Percentiles rank a stretch among this genome's conserved stretches.
Evolutionary conservation across 345 rosid species (phyloP).

Genomic region (Salix viminalis): DNA sequence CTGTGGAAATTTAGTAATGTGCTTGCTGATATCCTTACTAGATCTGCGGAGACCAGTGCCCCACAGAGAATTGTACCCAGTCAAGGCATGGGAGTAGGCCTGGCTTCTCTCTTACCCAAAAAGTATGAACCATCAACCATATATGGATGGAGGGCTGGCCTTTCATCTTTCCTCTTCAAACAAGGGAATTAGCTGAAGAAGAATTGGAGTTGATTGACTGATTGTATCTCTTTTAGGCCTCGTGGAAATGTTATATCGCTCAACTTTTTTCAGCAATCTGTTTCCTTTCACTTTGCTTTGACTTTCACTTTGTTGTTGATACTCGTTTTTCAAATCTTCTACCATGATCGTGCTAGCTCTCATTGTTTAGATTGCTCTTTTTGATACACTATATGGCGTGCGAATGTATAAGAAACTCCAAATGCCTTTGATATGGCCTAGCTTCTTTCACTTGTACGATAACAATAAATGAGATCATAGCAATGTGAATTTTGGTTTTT

Average conservation of each 20-base stretch:
- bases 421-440: not conserved
- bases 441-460: not conserved
- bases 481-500: not conserved
- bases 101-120: slow-evolving; percentile 50
- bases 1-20: not conserved
- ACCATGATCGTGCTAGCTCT: not conserved
- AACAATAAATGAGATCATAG: not conserved
- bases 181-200: slow-evolving; percentile 37
- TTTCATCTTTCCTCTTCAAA: slow-evolving; percentile 72
- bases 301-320: not conserved
- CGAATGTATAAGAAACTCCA: not conserved
- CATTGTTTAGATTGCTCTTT: not conserved
- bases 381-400: not conserved
- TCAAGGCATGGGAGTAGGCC: slow-evolving; percentile 35
- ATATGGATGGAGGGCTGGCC: slow-evolving; percentile 62
- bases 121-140: slow-evolving; percentile 50
- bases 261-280: not conserved
- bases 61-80: slow-evolving; percentile 35
- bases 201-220: not conserved
- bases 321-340: not conserved
- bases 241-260: not conserved
- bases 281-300: not conserved
- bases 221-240: slow-evolving; percentile 5
- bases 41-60: slow-evolving; percentile 37
- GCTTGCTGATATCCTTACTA: slow-evolving; percentile 22